Percentiles rank a stretch among this genome's conserved stretches.
Evolutionary conservation across 2,329 filamentous ascomycete genomes (phyloP).

Genomic region (Neonectria sp.): DNA sequence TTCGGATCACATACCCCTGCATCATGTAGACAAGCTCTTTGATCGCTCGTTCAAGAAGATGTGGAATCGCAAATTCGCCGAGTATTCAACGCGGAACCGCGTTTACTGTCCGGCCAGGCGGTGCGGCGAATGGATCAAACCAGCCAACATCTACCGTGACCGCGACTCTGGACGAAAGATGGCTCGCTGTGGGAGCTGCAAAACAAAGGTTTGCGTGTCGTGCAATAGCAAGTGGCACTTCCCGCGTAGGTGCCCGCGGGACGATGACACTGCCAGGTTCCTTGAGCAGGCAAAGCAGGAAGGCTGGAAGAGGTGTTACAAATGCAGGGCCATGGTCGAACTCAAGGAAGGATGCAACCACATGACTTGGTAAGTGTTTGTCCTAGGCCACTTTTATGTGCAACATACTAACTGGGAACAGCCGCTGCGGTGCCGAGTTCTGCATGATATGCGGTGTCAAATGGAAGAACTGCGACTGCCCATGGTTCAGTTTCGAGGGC

Average conservation of each 20-base stretch:
- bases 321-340: constrained; percentile 82
- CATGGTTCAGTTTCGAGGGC: constrained; percentile 79
- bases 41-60: constrained; percentile 80
- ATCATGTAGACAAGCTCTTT: constrained; percentile 83
- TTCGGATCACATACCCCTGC: constrained; percentile 79
- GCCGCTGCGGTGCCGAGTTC: constrained; percentile 86
- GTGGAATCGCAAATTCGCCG: constrained; percentile 87
- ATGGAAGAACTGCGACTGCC: constrained; percentile 89
- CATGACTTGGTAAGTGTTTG: constrained; percentile 80
- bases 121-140: constrained; percentile 87
- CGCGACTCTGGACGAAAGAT: constrained; percentile 72
- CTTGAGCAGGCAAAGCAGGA: constrained; percentile 75
- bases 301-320: constrained; percentile 83
- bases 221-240: constrained; percentile 85
- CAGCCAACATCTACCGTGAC: constrained; percentile 74
- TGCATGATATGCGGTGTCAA: constrained; percentile 88
- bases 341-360: constrained; percentile 88
- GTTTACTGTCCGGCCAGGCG: constrained; percentile 82
- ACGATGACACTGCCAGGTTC: constrained; percentile 76
- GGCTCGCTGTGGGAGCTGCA: constrained; percentile 80
- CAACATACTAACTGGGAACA: constrained; percentile 48
- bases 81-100: constrained; percentile 81
- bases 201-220: constrained; percentile 79
- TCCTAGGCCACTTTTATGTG: background rate
- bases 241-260: constrained; percentile 77